These are phyloP conservation scores for Dothistroma septosporum DNA, from an alignment of 2,329 filamentous ascomycete genomes.

Conservation along the genomic window DNA sequence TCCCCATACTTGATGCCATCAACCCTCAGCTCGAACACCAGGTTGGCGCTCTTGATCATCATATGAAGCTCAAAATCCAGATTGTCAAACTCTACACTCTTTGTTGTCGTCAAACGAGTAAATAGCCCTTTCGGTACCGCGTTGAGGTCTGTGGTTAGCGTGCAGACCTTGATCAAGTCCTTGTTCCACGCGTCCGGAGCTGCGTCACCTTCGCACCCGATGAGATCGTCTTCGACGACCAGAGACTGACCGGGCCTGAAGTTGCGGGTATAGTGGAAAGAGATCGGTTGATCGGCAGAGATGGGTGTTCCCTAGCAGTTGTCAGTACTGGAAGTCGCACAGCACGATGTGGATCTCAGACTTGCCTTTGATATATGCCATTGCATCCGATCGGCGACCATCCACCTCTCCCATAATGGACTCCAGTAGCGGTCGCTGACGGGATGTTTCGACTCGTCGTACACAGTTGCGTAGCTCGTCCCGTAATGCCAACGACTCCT, in stretches of 20 bases:
- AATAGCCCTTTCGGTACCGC: slow-evolving; percentile 71
- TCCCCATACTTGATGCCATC: slow-evolving; percentile 72
- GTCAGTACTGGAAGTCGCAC: neutral
- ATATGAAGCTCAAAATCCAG: slow-evolving; percentile 79
- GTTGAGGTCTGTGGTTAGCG: slow-evolving; percentile 72
- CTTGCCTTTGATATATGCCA: slow-evolving; percentile 76
- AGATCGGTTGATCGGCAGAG: slow-evolving; percentile 68
- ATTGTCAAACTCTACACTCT: slow-evolving; percentile 75
- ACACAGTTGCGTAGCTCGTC: slow-evolving; percentile 71
- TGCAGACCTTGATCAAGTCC: slow-evolving; percentile 64
- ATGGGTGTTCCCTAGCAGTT: slow-evolving; percentile 61
- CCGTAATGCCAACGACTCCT: slow-evolving; percentile 74
- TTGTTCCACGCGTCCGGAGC: slow-evolving; percentile 53
- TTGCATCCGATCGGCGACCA: slow-evolving; percentile 78
- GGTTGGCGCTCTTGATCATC: slow-evolving; percentile 71
- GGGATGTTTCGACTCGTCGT: slow-evolving; percentile 69
- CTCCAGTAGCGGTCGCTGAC: slow-evolving; percentile 74
- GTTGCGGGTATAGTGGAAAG: slow-evolving; percentile 82
- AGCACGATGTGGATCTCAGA: slow-evolving; percentile 8
- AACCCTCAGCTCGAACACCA: slow-evolving; percentile 75
- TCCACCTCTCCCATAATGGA: slow-evolving; percentile 75
- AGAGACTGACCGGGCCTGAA: slow-evolving; percentile 75
- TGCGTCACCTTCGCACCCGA: slow-evolving; percentile 67
- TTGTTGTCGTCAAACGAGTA: slow-evolving; percentile 70
- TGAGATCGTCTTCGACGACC: slow-evolving; percentile 73